Base-by-base conservation (phyloP, 768 basidiomycete genomes). In the Lactarius hengduanensis region DNA sequence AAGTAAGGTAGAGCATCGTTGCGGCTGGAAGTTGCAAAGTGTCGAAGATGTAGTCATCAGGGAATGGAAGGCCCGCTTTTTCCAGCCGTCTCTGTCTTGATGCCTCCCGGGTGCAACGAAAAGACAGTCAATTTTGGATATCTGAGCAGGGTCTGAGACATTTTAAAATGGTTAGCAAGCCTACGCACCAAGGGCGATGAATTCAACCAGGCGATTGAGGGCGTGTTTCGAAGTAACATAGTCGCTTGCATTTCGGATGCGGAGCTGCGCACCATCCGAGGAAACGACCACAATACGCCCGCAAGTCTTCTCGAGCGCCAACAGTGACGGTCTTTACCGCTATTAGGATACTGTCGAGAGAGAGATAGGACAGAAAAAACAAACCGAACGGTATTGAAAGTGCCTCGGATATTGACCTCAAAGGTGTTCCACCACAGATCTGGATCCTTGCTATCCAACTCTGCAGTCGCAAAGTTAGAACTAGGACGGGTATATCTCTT, bases 371-470 rank as follows among this genome's bases (percentile, higher is more conserved):
- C 2, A 1, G 20, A 16, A 30, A 34, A 26, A 9, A 62, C 69
- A 32, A 32, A 72, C 71, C 71, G 71, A 8, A 68, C 72, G 9
- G 71, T 45, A 53, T 72, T 72, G 64, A 62, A 75, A 11, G 63
- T 53, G 9, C 72, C 72, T 1, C 71, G 72, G 18, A 74, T 47
- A 45, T 72, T 74, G 8, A 72, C 71, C 38, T 71, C 71, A 56
- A 71, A 57, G 10, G 63, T 63, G 50, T 67, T 69, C 72, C 71
- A 71, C 71, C 73, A 75, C 53, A 68, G 66, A n/a, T 66, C 67
- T 13, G 72, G 67, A 61, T 73, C 72, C 43, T 63, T 64, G 41
- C 71, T 67, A 13, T 40, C 65, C 41, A 72, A 66, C 18, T 64
- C 72, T 72, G 26, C 28, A 32, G n/a, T 56, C 16, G 13, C 11